Conservation (phyloP, 768 basidiomycete genomes). For the Hypholoma fasciculare region DNA sequence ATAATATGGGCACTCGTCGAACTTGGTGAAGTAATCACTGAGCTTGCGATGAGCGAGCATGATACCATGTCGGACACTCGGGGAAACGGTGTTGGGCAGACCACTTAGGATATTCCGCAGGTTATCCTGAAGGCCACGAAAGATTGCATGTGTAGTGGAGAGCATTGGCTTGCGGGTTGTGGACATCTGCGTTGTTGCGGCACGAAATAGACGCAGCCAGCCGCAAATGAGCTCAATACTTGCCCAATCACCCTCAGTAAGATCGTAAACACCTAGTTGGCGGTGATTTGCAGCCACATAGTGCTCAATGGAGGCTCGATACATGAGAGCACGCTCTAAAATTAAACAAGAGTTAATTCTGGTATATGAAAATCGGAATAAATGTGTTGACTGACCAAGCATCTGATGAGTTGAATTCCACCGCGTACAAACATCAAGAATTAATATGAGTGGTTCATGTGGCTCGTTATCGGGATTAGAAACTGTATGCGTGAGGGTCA, state of each 20-base stretch:
- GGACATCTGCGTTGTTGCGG: slow-evolving; percentile 9
- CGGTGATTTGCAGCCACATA: slow-evolving; percentile 10
- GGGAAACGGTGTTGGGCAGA: not conserved
- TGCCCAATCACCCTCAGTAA: slow-evolving; percentile 26
- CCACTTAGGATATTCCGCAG: not conserved
- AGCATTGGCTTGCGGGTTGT: slow-evolving; percentile 32
- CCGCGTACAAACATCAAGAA: too few species aligned
- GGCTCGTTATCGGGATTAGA: too few species aligned
- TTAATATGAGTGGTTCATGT: too few species aligned
- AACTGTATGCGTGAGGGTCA: too few species aligned
- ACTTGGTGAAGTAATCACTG: slow-evolving; percentile 30
- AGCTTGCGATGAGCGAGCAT: slow-evolving; percentile 28
- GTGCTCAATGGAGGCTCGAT: slow-evolving; percentile 10
- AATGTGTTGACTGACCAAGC: too few species aligned
- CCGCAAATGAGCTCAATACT: slow-evolving; percentile 17
- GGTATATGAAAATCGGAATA: too few species aligned
- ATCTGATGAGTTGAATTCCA: too few species aligned
- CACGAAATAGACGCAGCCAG: slow-evolving; percentile 28
- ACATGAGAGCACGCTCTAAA: too few species aligned
- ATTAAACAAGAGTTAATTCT: too few species aligned
- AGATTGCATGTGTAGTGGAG: slow-evolving; percentile 7
- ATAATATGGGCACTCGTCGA: slow-evolving; percentile 30
- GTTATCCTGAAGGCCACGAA: not conserved
- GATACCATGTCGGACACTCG: slow-evolving; percentile 20
- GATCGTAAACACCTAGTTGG: slow-evolving; percentile 16